Percentiles rank a stretch among this genome's conserved stretches.
These are phyloP conservation scores for Guadua angustifolia DNA, from an alignment of 176 grass and related monocot genomes.

Conservation along the genomic window DNA sequence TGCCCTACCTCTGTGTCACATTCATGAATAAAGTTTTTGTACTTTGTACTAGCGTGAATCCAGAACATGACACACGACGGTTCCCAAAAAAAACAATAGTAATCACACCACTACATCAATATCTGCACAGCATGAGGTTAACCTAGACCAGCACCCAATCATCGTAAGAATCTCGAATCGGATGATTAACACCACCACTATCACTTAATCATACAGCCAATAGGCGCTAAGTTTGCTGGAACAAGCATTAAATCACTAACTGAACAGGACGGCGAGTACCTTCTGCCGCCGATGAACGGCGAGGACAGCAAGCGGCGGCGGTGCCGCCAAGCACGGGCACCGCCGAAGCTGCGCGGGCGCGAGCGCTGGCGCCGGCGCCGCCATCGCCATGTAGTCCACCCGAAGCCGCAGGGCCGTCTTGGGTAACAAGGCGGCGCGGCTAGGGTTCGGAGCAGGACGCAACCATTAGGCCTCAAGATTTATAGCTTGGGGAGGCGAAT, in stretches of 20 bases:
- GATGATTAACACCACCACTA: neutral
- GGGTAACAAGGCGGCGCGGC: conserved; percentile 30
- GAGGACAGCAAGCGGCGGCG: conserved; percentile 28
- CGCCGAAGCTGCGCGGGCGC: no score
- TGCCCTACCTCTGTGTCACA: conserved; percentile 87
- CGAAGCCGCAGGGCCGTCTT: conserved; percentile 61
- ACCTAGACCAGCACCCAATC: neutral
- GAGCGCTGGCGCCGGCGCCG: no score
- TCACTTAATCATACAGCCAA: neutral
- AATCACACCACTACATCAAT: neutral
- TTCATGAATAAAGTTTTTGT: conserved; percentile 82
- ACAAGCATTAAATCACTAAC: neutral
- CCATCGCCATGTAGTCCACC: no score
- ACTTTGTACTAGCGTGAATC: conserved; percentile 36
- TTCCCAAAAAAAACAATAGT: conserved; percentile 3
- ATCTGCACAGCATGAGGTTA: neutral
- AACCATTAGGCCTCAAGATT: conserved; percentile 10
- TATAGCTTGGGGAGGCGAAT: conserved; percentile 9
- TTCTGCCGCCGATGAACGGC: conserved; percentile 45
- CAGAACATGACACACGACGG: conserved; percentile 13
- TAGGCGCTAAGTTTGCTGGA: neutral
- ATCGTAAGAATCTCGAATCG: neutral
- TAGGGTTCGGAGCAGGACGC: conserved; percentile 21
- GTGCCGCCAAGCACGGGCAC: conserved; percentile 43
- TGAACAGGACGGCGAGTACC: conserved; percentile 16